phyloP scores from a whole-genome alignment of 129 eudicot genomes.

The Pseudognaphalium luteoalbum region DNA sequence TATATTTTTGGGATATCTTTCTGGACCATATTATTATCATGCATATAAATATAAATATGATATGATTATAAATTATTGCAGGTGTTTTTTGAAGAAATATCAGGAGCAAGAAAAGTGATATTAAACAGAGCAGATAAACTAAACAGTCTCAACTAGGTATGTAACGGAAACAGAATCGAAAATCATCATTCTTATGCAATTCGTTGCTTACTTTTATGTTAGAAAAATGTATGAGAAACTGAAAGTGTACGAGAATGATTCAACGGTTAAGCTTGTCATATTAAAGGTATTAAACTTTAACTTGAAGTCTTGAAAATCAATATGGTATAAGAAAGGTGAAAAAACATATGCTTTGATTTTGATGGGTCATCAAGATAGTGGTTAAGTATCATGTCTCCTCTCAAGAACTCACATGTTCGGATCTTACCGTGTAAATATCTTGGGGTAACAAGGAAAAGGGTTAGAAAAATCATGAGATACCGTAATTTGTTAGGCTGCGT shows the following conservation, averaged over 20 bases:
- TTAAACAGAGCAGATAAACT: conserved; percentile 46
- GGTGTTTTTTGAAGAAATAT: conserved; percentile 44
- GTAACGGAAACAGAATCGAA: not conserved
- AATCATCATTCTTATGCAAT: not conserved
- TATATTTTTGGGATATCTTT: too few species aligned
- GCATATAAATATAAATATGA: too few species aligned
- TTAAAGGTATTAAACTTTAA: conserved; percentile 32
- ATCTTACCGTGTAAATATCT: too few species aligned
- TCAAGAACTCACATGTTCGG: too few species aligned
- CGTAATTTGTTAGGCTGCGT: too few species aligned
- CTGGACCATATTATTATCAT: too few species aligned
- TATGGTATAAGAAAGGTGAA: too few species aligned
- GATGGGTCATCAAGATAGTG: too few species aligned
- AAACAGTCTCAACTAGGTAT: conserved; percentile 49
- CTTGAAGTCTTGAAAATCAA: not conserved
- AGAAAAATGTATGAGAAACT: conserved; percentile 24
- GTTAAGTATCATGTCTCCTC: too few species aligned
- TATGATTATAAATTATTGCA: not conserved
- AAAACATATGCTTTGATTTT: too few species aligned
- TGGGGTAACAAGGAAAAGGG: too few species aligned
- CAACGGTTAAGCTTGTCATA: conserved; percentile 40
- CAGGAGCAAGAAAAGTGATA: conserved; percentile 40
- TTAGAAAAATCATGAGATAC: too few species aligned
- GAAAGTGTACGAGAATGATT: conserved; percentile 45
- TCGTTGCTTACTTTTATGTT: not conserved